Base-by-base conservation (phyloP, 768 basidiomycete species). In the Suillus luteus region DNA sequence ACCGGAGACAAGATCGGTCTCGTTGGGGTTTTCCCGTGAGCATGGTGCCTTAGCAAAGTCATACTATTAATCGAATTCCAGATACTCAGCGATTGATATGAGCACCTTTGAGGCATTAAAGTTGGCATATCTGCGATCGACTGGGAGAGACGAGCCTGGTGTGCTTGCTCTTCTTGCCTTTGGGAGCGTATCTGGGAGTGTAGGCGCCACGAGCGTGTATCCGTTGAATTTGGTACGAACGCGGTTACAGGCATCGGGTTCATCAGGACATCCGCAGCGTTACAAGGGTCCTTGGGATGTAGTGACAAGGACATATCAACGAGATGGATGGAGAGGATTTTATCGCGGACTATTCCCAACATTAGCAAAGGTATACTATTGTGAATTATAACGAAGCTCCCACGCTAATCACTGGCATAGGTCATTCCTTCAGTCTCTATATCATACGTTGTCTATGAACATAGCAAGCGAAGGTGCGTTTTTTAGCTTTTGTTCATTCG, bases 351-450 rank as follows among this genome's bases (percentile, higher is more conserved):
- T 98, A 67, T 85, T 95, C 63, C 96, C 96, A 54, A 95, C 93
- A 27, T 81, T 98, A 69, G 93, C 95, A 55, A 99, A 99, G 86
- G 92, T 90, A 62, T 15, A 77, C 66, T 59, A 40, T 54, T 14
- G 51, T 35, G 60, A 35, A 24, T 59, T 59, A 48, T 4, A 11
- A 15, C 4, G 15, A 52, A 62, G 46, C 9, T 49, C 17, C 22
- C 62, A 67, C 40, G 64, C 62, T 17, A 31, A 37, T 64, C 59
- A 27, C 60, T 22, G 69, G 58, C 52, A 40, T 69, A 93, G 92
- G 96, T 99, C 64, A 89, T 97, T 52, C 96, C 96, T 59, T 90
- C 95, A 5, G 96, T 99, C 49, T 96, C 95, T 9, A 98, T 99
- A 77, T 94, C 94, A 65, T 97, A 97, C 78, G 88, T 97, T 46